Conservation (phyloP, 2,329 filamentous ascomycete species). For the Trematosphaeria pertusa region DNA sequence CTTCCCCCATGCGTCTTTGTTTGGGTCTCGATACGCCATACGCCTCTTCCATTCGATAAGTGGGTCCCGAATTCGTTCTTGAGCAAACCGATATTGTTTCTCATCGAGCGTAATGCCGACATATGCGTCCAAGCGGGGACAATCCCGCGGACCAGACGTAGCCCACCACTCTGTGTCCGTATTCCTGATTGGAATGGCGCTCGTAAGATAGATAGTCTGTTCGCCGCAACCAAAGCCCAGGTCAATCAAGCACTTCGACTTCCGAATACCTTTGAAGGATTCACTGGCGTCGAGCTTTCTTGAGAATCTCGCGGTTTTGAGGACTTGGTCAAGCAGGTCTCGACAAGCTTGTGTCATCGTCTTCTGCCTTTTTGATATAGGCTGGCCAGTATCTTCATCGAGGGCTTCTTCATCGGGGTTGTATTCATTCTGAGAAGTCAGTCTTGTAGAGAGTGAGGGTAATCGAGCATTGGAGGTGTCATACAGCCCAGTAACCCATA, state of each 20-base stretch:
- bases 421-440: neutral
- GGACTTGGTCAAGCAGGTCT: slow-evolving; percentile 57
- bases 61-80: slow-evolving; percentile 19
- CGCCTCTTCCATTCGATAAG: neutral
- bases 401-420: neutral
- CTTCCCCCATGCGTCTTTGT: neutral
- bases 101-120: slow-evolving; percentile 61
- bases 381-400: neutral
- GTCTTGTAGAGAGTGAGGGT: too few relatives aligned
- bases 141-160: neutral
- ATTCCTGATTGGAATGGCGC: slow-evolving; percentile 15
- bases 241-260: slow-evolving; percentile 52
- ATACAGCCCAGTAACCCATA: slow-evolving; percentile 65
- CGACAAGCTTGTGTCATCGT: slow-evolving; percentile 56
- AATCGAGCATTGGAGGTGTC: too few relatives aligned
- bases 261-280: neutral
- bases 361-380: neutral
- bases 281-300: slow-evolving; percentile 7
- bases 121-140: slow-evolving; percentile 45
- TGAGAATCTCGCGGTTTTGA: slow-evolving; percentile 52
- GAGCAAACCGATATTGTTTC: slow-evolving; percentile 52
- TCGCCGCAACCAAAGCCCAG: slow-evolving; percentile 67
- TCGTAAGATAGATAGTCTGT: slow-evolving; percentile 58
- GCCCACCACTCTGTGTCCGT: slow-evolving; percentile 28
- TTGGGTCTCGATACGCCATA: neutral